These are phyloP conservation scores for Starmerella cellae DNA, from an alignment of 805 yeast genomes.

Conservation along the genomic window DNA sequence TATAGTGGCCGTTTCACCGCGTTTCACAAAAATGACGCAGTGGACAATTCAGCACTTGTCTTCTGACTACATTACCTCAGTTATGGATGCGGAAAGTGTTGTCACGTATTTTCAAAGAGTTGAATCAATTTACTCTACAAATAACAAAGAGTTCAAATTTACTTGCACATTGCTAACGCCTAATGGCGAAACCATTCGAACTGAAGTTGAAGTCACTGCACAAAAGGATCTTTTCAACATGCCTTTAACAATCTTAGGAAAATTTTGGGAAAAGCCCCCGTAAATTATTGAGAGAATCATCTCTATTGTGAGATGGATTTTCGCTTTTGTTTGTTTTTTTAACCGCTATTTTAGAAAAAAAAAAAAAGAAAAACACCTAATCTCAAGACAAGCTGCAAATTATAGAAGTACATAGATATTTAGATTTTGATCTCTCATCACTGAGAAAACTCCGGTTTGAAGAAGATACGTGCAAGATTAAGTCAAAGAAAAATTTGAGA, in stretches of 20 bases:
- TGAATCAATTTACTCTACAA: constrained; percentile 70
- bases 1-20: constrained; percentile 89
- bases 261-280: constrained; percentile 40
- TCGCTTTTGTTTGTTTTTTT: not conserved
- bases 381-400: too few species aligned
- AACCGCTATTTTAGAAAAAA: not conserved
- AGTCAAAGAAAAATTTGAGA: too few species aligned
- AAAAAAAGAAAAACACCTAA: too few species aligned
- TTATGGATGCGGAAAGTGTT: constrained; percentile 77
- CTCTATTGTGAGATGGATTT: too few species aligned
- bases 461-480: too few species aligned
- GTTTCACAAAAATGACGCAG: constrained; percentile 80
- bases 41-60: constrained; percentile 66
- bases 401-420: not conserved
- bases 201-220: constrained; percentile 83
- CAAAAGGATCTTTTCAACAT: constrained; percentile 92
- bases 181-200: constrained; percentile 36
- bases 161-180: constrained; percentile 59
- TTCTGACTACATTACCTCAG: constrained; percentile 36
- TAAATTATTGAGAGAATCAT: too few species aligned
- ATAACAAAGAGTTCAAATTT: constrained; percentile 70
- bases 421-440: too few species aligned
- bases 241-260: constrained; percentile 94
- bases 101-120: constrained; percentile 79
- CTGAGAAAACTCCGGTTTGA: too few species aligned